phyloP scores from a whole-genome alignment of 768 basidiomycete genomes.

The Boletus subparvulus region DNA sequence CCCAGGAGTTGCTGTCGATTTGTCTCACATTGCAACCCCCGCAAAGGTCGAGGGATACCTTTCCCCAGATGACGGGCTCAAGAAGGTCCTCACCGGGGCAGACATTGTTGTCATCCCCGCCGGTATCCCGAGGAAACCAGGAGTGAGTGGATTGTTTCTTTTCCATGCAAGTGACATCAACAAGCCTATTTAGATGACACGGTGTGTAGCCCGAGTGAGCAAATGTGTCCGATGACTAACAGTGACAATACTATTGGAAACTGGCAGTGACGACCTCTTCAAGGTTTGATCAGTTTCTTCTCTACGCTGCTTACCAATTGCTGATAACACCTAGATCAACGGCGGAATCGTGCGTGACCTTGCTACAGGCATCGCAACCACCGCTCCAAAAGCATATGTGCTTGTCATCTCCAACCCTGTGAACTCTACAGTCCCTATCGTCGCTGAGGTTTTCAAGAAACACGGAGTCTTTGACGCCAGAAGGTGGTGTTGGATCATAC shows the following conservation, averaged over 20 bases:
- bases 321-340: constrained; percentile 68
- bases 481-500: constrained; percentile 48
- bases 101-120: constrained; percentile 94
- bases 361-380: constrained; percentile 82
- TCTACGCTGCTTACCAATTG: background rate
- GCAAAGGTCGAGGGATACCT: constrained; percentile 84
- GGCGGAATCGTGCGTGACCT: constrained; percentile 95
- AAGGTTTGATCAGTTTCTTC: constrained; percentile 53
- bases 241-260: background rate
- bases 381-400: constrained; percentile 86
- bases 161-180: background rate
- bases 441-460: constrained; percentile 93
- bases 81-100: constrained; percentile 80
- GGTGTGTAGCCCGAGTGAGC: constrained; percentile 33
- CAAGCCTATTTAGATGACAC: constrained; percentile 44
- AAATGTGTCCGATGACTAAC: constrained; percentile 9
- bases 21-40: constrained; percentile 89
- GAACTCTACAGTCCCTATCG: constrained; percentile 98
- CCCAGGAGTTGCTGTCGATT: constrained; percentile 94
- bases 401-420: constrained; percentile 99
- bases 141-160: constrained; percentile 49
- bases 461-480: constrained; percentile 89
- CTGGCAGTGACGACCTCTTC: constrained; percentile 86
- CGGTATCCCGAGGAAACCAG: constrained; percentile 94
- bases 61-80: constrained; percentile 75